Evolutionary conservation across 83 land plant genomes (phyloP), one percentile per base, ranked within the genome.

Genomic region (Thuja plicata): DNA sequence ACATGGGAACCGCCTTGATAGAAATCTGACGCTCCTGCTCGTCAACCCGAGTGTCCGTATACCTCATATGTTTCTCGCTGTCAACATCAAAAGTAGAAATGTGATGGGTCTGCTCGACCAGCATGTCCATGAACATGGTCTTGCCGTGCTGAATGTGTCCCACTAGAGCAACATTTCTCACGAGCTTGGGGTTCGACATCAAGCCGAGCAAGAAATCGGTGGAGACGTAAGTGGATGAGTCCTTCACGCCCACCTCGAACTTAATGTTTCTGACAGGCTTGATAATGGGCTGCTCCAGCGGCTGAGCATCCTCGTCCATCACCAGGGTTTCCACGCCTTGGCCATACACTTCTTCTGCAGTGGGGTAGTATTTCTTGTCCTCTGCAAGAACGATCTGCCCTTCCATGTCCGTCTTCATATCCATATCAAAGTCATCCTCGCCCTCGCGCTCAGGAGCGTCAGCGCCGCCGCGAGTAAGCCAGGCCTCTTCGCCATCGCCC

Each of bases 221-320:
- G 12, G 99, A 94, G 35, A 98, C 99, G 84, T 95, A 95, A 0
- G 98, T 97, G 13, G 93, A 85, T 21, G 96, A 93, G 83, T 95
- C 98, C 89, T 93, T 95, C 32, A 95, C 96, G 34, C 94, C 93
- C 43, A 98, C 91, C 92, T 98, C 99, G 87, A 95, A 98, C 88
- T 95, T 95, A 70, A 97, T 88, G 86, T 91, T 89, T 74, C 89
- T 92, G 30, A 95, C 93, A 38, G 99, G 99, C 87, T 97, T 98
- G 55, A 98, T 96, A 37, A 98, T 97, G 3, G 99, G 99, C 90
- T 92, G 94, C 73, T 98, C 99, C 2, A 98, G 89, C 3, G 99
- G 97, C 88, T 92, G 98, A 73, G 98, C 99, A 85, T 98, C 99
- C 88, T 98, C 99, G 85, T 98, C 99, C 99, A 97, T 97, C 85